phyloP scores from a whole-genome alignment of 2,329 filamentous ascomycete genomes.

The Penicillium sp. region DNA sequence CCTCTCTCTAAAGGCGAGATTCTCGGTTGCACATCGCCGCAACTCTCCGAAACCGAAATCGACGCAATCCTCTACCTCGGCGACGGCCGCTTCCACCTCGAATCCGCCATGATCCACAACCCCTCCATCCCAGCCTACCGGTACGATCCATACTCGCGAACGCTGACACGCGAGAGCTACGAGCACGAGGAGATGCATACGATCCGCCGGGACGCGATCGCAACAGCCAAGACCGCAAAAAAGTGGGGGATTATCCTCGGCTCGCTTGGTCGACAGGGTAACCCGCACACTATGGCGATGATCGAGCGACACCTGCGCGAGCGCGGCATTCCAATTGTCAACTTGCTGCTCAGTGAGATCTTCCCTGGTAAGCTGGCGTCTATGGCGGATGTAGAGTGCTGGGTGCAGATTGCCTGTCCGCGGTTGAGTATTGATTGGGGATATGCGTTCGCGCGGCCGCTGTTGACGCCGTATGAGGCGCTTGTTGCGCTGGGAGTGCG shows the following conservation, averaged over 20 bases:
- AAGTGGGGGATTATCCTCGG: slow-evolving; percentile 97
- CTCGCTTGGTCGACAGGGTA: slow-evolving; percentile 88
- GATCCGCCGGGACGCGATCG: slow-evolving; percentile 74
- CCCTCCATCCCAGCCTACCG: slow-evolving; percentile 85
- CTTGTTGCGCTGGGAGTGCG: slow-evolving; percentile 80
- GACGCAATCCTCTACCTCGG: slow-evolving; percentile 86
- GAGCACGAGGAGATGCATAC: slow-evolving; percentile 87
- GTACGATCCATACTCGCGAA: slow-evolving; percentile 94
- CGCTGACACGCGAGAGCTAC: slow-evolving; percentile 87
- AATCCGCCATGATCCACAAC: slow-evolving; percentile 99
- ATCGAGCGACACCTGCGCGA: slow-evolving; percentile 76
- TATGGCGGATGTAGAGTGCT: slow-evolving; percentile 93
- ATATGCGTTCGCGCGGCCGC: slow-evolving; percentile 84
- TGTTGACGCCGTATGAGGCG: slow-evolving; percentile 93
- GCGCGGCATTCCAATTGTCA: slow-evolving; percentile 75
- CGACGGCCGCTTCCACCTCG: slow-evolving; percentile 91
- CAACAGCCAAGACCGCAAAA: slow-evolving; percentile 69
- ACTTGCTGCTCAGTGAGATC: slow-evolving; percentile 87
- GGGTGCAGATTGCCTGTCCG: slow-evolving; percentile 98
- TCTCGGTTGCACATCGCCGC: slow-evolving; percentile 91
- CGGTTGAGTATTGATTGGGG: slow-evolving; percentile 97
- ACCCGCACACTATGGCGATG: slow-evolving; percentile 84
- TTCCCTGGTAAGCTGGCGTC: slow-evolving; percentile 92
- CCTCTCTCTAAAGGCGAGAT: slow-evolving; percentile 95
- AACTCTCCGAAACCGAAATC: slow-evolving; percentile 59